Percentiles rank a stretch among this genome's conserved stretches.
Conservation (phyloP, 179 eudicot genomes). For the Corrigiola litoralis region DNA sequence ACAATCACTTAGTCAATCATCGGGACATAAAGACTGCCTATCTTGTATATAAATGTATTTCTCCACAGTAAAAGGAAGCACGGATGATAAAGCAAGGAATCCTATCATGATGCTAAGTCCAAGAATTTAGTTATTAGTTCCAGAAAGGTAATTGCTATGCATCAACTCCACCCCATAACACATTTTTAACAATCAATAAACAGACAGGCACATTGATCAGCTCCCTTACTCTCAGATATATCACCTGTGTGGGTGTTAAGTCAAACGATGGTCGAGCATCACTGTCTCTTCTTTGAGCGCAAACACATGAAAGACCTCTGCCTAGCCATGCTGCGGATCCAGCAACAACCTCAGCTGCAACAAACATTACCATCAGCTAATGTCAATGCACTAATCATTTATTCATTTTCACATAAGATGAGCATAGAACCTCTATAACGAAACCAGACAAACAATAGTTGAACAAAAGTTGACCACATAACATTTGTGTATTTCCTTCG, state of each 20-base stretch:
- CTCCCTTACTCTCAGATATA: constrained; percentile 14
- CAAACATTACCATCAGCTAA: constrained; percentile 17
- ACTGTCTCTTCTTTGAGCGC: constrained; percentile 84
- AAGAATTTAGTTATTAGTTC: too few species aligned
- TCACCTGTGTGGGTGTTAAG: constrained; percentile 77
- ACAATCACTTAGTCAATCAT: too few species aligned
- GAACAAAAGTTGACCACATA: background rate
- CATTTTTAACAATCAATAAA: background rate
- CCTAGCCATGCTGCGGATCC: constrained; percentile 99
- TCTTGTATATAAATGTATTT: too few species aligned
- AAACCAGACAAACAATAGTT: background rate
- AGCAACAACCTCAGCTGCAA: constrained; percentile 86
- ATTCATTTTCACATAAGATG: background rate
- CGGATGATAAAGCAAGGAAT: too few species aligned
- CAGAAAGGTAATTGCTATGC: too few species aligned
- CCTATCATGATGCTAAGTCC: too few species aligned
- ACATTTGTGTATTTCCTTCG: too few species aligned
- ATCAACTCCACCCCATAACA: too few species aligned
- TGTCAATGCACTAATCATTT: background rate
- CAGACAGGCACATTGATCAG: background rate
- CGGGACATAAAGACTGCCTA: too few species aligned
- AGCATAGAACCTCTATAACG: background rate
- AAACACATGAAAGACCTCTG: constrained; percentile 93
- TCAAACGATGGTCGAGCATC: constrained; percentile 93
- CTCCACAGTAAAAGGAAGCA: too few species aligned